Evolutionary conservation across 2,329 filamentous ascomycete species (phyloP).

Genomic region (Cadophora malorum): DNA sequence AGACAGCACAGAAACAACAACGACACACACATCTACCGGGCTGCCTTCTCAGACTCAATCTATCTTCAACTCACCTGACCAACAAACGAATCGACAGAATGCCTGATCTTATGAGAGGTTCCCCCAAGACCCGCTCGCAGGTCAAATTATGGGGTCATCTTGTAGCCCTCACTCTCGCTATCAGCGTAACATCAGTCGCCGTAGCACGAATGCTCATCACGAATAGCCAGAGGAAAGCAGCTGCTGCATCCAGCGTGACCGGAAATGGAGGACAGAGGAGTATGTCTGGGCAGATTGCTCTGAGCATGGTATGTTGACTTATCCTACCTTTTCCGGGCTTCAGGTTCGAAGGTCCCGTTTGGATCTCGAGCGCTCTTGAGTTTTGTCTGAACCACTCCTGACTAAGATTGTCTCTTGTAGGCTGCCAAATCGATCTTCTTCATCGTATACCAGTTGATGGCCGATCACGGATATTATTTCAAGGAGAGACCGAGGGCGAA

Average conservation of each 20-base stretch:
- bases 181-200: neutral
- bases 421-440: slow-evolving; percentile 12
- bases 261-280: slow-evolving; percentile 7
- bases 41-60: neutral
- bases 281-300: slow-evolving; percentile 8
- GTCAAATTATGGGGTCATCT: slow-evolving; percentile 13
- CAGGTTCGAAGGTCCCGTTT: no score
- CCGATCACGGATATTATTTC: neutral
- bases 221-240: slow-evolving; percentile 2
- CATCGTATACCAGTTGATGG: slow-evolving; percentile 6
- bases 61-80: neutral
- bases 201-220: slow-evolving; percentile 15
- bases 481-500: slow-evolving; percentile 9
- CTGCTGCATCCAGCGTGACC: neutral
- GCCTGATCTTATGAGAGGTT: slow-evolving; percentile 12
- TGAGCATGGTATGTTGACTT: slow-evolving; percentile 5
- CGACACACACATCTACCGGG: neutral
- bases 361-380: no score
- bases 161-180: neutral
- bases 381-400: neutral
- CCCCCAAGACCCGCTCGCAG: neutral
- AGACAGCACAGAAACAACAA: neutral
- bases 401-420: neutral
- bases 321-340: neutral
- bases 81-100: neutral